These are phyloP conservation scores for Sporobolomyces pararoseus DNA, from an alignment of 768 basidiomycete species.

Conservation along the genomic window DNA sequence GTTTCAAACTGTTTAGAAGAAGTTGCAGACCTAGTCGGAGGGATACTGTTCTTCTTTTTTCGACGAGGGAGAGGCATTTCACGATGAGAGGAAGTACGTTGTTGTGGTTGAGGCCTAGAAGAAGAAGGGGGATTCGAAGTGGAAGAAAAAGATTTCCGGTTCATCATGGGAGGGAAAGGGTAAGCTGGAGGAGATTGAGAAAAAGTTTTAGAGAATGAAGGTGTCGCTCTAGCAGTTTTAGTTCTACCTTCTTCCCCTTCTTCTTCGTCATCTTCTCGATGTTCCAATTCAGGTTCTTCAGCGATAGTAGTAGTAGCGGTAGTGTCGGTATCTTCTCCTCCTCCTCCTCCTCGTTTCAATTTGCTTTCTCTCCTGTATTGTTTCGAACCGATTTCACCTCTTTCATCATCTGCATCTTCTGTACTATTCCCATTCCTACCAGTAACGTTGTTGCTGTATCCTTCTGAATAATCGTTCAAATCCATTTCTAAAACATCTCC, in stretches of 20 bases:
- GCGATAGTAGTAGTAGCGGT: background rate
- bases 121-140: background rate
- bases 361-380: background rate
- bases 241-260: slow-evolving; percentile 2
- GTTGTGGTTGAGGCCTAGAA: no score
- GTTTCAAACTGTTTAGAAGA: slow-evolving; percentile 20
- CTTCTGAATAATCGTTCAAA: slow-evolving; percentile 31
- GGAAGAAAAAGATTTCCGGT: background rate
- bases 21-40: slow-evolving; percentile 12
- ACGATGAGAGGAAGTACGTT: background rate
- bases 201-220: background rate
- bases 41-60: slow-evolving; percentile 20
- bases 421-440: background rate
- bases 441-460: no score
- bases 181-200: background rate
- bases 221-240: slow-evolving; percentile 1
- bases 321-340: no score
- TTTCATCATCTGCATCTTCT: slow-evolving; percentile 17
- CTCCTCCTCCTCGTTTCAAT: background rate
- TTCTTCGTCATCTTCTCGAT: slow-evolving; percentile 6
- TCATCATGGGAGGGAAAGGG: slow-evolving; percentile 4
- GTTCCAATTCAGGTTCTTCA: background rate
- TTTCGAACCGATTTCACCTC: slow-evolving; percentile 10
- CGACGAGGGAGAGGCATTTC: no score
- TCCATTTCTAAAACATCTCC: slow-evolving; percentile 32